Conservation (phyloP, 2,329 filamentous ascomycete species). For the Aureobasidium sp. region DNA sequence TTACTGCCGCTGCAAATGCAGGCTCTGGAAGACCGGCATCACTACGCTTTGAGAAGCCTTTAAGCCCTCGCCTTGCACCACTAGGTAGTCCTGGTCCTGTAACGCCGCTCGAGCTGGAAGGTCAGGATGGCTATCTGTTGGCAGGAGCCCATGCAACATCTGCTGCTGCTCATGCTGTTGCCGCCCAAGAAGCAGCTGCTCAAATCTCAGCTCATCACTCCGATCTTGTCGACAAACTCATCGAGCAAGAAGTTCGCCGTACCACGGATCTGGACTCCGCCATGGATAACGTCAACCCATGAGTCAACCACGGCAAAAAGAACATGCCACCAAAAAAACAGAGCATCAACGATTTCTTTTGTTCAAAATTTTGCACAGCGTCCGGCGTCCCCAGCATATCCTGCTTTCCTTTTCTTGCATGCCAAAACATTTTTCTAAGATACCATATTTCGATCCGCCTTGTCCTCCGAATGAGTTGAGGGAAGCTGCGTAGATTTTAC, state of each 20-base stretch:
- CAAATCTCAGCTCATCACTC: slow-evolving; percentile 13
- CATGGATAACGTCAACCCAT: background rate
- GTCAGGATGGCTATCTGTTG: slow-evolving; percentile 35
- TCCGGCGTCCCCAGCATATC: background rate
- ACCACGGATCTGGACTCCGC: background rate
- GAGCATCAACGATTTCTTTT: background rate
- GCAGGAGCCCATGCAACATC: slow-evolving; percentile 28
- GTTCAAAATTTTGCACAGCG: background rate
- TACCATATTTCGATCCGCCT: slow-evolving; percentile 8
- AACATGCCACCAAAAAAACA: background rate
- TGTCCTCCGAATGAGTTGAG: background rate
- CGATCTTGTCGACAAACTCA: slow-evolving; percentile 40
- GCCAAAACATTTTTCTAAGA: slow-evolving; percentile 3
- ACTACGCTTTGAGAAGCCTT: slow-evolving; percentile 27
- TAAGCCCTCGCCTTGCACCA: slow-evolving; percentile 40
- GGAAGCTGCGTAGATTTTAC: background rate
- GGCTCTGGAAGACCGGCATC: background rate
- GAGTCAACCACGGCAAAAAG: background rate
- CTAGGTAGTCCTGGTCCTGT: slow-evolving; percentile 44
- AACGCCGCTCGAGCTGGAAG: slow-evolving; percentile 44
- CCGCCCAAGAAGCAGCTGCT: slow-evolving; percentile 4
- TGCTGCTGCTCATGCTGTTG: slow-evolving; percentile 11
- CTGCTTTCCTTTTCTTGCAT: background rate
- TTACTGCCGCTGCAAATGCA: slow-evolving; percentile 16
- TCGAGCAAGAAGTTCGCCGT: slow-evolving; percentile 34